Percentiles rank a stretch among this genome's conserved stretches.
Conservation (phyloP, 2,329 filamentous ascomycete genomes). For the Orbilia blumenaviensis region DNA sequence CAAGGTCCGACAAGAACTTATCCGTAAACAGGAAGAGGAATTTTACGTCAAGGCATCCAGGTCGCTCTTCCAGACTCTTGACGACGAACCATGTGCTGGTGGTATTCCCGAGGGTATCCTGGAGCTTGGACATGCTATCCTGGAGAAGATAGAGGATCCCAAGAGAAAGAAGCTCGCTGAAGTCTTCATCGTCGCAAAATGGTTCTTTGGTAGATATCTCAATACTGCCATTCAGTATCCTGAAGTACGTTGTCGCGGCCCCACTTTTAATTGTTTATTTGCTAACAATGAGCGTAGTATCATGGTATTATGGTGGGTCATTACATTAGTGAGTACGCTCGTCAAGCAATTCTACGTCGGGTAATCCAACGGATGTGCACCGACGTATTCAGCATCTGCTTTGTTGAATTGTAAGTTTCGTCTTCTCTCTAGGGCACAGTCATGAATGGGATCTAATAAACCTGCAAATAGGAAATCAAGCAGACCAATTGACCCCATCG, state of each 20-base stretch:
- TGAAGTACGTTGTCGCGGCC: slow-evolving; percentile 69
- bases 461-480: slow-evolving; percentile 56
- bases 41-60: slow-evolving; percentile 86
- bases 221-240: slow-evolving; percentile 85
- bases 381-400: slow-evolving; percentile 57
- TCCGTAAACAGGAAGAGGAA: slow-evolving; percentile 74
- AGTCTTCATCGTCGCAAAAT: slow-evolving; percentile 79
- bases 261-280: slow-evolving; percentile 5
- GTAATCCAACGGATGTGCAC: slow-evolving; percentile 64
- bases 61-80: slow-evolving; percentile 83
- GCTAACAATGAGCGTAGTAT: slow-evolving; percentile 59
- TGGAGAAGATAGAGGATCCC: slow-evolving; percentile 75
- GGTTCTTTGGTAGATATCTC: slow-evolving; percentile 89
- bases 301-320: slow-evolving; percentile 83
- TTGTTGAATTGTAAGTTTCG: slow-evolving; percentile 56
- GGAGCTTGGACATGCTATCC: slow-evolving; percentile 83
- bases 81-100: slow-evolving; percentile 77
- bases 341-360: slow-evolving; percentile 72
- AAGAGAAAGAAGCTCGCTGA: slow-evolving; percentile 70
- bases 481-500: slow-evolving; percentile 57
- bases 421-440: not conserved
- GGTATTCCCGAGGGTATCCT: slow-evolving; percentile 87
- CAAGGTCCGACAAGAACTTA: slow-evolving; percentile 64
- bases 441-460: not conserved
- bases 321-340: slow-evolving; percentile 88